Conservation (phyloP, 495 filamentous ascomycete species). For the Terfezia claveryi region DNA sequence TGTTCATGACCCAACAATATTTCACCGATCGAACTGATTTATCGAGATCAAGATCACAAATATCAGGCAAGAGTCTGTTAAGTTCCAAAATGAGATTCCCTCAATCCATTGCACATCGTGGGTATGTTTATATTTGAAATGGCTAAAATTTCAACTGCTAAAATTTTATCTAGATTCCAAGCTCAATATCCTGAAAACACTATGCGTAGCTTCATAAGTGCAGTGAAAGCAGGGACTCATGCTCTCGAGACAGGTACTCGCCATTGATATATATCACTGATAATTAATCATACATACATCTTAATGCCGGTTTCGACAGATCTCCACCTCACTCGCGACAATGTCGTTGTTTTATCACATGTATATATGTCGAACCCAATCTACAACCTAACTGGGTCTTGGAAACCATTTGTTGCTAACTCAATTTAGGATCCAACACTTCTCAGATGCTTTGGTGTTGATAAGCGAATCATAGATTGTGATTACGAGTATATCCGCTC, state of each 20-base stretch:
- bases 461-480: slow-evolving; percentile 48
- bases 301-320: slow-evolving; percentile 24
- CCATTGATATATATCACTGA: too few species aligned
- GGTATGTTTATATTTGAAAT: slow-evolving; percentile 25
- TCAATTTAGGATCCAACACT: slow-evolving; percentile 42
- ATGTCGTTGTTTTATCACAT: slow-evolving; percentile 66
- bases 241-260: slow-evolving; percentile 48
- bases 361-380: slow-evolving; percentile 26
- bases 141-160: neutral
- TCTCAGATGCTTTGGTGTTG: slow-evolving; percentile 55
- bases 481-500: slow-evolving; percentile 49
- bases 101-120: slow-evolving; percentile 67
- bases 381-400: neutral
- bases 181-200: slow-evolving; percentile 67
- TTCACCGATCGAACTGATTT: too few species aligned
- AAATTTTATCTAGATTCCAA: slow-evolving; percentile 24
- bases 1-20: too few species aligned
- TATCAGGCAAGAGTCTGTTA: too few species aligned
- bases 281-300: too few species aligned
- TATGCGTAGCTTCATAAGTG: slow-evolving; percentile 50
- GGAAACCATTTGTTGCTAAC: neutral
- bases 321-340: slow-evolving; percentile 60
- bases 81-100: slow-evolving; percentile 24
- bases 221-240: slow-evolving; percentile 49
- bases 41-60: too few species aligned